Conservation (phyloP, 164 flowering plant species). For the Nymphaea colorata region DNA sequence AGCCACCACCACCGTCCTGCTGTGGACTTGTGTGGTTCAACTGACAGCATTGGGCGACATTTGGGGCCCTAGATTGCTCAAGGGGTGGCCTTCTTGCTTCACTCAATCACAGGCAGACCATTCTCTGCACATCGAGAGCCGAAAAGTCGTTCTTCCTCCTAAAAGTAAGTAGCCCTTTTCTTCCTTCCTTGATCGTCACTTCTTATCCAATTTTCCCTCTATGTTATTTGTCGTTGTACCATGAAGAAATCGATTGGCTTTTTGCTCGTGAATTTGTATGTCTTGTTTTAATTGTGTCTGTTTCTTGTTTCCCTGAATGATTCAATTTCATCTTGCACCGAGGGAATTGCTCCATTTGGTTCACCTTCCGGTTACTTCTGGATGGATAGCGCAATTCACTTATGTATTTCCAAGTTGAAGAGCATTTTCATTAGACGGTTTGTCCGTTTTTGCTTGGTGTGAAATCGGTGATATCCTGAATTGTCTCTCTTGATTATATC, state of each 20-base stretch:
- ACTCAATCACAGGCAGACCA: conserved; percentile 9
- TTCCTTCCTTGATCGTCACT: background rate
- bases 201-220: background rate
- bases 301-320: background rate
- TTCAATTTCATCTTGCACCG: no score
- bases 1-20: conserved; percentile 65
- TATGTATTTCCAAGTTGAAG: no score
- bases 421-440: background rate
- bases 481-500: no score
- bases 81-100: conserved; percentile 88
- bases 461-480: background rate
- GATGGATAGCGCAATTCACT: no score
- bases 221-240: background rate
- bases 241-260: no score
- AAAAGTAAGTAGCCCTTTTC: conserved; percentile 15
- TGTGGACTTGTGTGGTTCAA: conserved; percentile 87
- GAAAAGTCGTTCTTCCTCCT: conserved; percentile 16
- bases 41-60: conserved; percentile 59
- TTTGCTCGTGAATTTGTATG: no score
- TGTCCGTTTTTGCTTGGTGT: background rate
- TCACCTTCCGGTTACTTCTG: no score
- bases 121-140: background rate
- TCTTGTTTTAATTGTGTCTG: no score
- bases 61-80: conserved; percentile 75
- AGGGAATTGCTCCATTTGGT: no score